A percentile compares a stretch with the other conserved stretches of the same genome.
Evolutionary conservation across 345 rosid species (phyloP).

Genomic region (Lumnitzera racemosa): DNA sequence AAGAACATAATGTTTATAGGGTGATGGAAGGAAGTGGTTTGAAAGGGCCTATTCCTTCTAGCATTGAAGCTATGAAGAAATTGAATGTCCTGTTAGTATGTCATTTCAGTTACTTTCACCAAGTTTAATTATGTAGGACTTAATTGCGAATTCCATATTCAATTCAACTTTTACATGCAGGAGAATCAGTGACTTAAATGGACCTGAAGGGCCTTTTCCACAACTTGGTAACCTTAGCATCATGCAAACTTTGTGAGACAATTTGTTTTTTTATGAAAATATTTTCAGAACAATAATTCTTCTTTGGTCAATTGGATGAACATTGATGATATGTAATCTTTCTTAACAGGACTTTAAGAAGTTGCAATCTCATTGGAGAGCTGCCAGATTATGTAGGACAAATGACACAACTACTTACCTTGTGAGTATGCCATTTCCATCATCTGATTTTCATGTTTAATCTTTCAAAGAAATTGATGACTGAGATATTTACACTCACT

Average conservation of each 20-base stretch:
- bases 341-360: conserved; percentile 9
- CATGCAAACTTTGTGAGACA: background rate
- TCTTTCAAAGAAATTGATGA: no score
- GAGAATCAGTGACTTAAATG: conserved; percentile 31
- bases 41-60: conserved; percentile 42
- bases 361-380: conserved; percentile 9
- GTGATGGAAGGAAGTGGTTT: conserved; percentile 44
- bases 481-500: no score
- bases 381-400: conserved; percentile 1
- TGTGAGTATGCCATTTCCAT: conserved; percentile 8
- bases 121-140: background rate
- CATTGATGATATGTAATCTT: background rate
- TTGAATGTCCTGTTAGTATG: conserved; percentile 27
- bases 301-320: background rate
- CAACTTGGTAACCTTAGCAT: background rate
- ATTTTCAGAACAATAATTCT: no score
- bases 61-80: conserved; percentile 13
- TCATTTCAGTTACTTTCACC: background rate
- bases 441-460: no score
- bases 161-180: conserved; percentile 15
- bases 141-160: background rate
- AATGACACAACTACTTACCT: background rate
- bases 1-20: conserved; percentile 11
- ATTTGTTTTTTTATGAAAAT: background rate
- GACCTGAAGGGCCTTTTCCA: conserved; percentile 2